These are phyloP conservation scores for Aspergillus nidulans DNA, from an alignment of 495 filamentous ascomycete genomes.

Conservation along the genomic window DNA sequence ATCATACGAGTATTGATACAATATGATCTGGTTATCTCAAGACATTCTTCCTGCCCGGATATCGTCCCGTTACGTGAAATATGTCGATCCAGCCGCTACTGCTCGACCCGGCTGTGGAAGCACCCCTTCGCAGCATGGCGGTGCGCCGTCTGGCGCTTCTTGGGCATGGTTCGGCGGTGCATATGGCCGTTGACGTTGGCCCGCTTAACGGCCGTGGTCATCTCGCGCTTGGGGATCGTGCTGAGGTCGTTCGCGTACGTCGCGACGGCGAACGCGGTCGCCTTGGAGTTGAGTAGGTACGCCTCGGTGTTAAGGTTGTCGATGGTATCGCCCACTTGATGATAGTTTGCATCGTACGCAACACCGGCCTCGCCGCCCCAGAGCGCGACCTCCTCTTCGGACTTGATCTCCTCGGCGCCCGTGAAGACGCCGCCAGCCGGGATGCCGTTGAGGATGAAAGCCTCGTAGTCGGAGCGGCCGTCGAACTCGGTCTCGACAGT, in stretches of 20 bases:
- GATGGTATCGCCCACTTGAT: conserved; percentile 53
- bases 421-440: conserved; percentile 65
- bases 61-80: no score
- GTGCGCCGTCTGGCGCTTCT: conserved; percentile 13
- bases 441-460: conserved; percentile 61
- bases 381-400: conserved; percentile 47
- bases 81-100: no score
- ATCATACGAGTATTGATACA: no score
- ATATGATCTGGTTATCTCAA: no score
- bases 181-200: not conserved
- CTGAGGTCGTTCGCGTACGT: conserved; percentile 55
- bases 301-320: conserved; percentile 56
- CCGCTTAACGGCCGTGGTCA: conserved; percentile 6
- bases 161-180: not conserved
- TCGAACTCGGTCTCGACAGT: conserved; percentile 52
- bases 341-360: conserved; percentile 60
- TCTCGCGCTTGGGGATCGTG: conserved; percentile 28
- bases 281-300: conserved; percentile 56
- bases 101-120: not conserved
- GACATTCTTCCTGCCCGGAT: no score
- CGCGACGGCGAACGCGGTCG: conserved; percentile 60
- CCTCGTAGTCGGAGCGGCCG: conserved; percentile 65
- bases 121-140: conserved; percentile 3
- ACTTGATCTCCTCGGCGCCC: conserved; percentile 65
- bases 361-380: conserved; percentile 60